Base-by-base conservation (phyloP, 768 basidiomycete species). In the Trametes cinnabarina region DNA sequence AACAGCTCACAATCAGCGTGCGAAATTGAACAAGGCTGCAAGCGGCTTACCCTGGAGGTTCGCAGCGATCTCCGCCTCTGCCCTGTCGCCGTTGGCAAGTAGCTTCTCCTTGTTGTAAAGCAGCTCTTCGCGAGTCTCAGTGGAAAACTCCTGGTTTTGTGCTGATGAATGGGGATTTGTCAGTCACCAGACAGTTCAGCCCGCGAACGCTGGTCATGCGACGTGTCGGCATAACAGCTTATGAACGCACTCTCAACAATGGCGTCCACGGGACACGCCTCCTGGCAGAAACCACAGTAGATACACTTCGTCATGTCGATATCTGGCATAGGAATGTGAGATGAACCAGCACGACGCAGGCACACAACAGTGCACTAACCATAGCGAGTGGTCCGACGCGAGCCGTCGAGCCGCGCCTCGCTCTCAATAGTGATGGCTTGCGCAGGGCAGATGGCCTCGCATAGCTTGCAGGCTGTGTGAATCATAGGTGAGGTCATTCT, bases 231-330 rank as follows among this genome's bases (percentile, higher is more conserved):
- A 46, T 15, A 23, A 32, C 30, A 47, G 46, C 20, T 26, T 26
- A 5, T 11, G 10, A 35, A 62, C 92, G 63, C 70, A 96, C 95
- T 96, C 79, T 98, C 97, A 53, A 99, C 97, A 66, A 99, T 98
- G 58, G 97, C 97, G 75, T 98, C 97, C 56, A 98, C 97, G 2
- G 97, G 97, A 72, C 97, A 99, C 28, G 97, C 97, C 76, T 98
- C 97, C 75, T 98, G 96, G 74, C 97, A 98, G 81, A 98, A 98
- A 52, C 97, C 97, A 74, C 97, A 99, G 79, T 99, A 99, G 69
- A 99, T 99, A 76, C 97, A 98, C 81, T 95, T 98, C 58, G 97
- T 99, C 97, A 99, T 99, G 73, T 99, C 97, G 67, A 98, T 94
- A 76, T 98, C 93, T 95, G 63, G 20, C 14, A 41, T 6, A 14